Conservation (phyloP, 495 filamentous ascomycete genomes). For the Neurospora sp. region DNA sequence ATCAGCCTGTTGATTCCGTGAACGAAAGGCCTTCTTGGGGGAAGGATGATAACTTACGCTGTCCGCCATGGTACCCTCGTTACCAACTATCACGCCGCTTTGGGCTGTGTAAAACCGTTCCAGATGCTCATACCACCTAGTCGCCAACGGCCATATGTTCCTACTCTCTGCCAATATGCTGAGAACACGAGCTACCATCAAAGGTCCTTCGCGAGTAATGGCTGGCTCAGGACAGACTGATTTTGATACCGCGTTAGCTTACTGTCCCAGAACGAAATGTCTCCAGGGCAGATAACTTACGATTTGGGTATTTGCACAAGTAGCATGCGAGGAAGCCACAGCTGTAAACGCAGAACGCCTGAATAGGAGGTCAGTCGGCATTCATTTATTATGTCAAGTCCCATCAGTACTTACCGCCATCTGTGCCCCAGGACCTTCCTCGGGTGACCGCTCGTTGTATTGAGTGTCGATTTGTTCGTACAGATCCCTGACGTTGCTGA, state of each 20-base stretch:
- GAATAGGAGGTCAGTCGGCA: slow-evolving; percentile 1
- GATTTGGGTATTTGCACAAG: slow-evolving; percentile 32
- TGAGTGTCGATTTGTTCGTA: slow-evolving; percentile 40
- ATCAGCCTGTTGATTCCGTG: not conserved
- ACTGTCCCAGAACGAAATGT: not conserved
- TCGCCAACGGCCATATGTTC: slow-evolving; percentile 35
- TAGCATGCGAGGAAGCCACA: slow-evolving; percentile 41
- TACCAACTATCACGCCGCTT: slow-evolving; percentile 20
- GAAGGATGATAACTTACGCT: slow-evolving; percentile 22
- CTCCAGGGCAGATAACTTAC: slow-evolving; percentile 16
- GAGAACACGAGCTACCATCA: slow-evolving; percentile 30
- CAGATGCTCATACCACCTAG: slow-evolving; percentile 33
- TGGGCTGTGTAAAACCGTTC: slow-evolving; percentile 30
- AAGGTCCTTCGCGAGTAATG: slow-evolving; percentile 25
- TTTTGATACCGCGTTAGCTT: not conserved
- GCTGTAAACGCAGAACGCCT: slow-evolving; percentile 40
- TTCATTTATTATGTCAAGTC: not conserved
- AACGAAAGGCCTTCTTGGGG: not conserved
- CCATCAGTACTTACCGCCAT: slow-evolving; percentile 31
- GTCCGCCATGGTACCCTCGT: slow-evolving; percentile 37
- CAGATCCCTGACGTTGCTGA: slow-evolving; percentile 34
- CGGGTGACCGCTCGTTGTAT: slow-evolving; percentile 27
- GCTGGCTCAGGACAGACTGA: slow-evolving; percentile 28
- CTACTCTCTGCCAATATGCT: slow-evolving; percentile 30
- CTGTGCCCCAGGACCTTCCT: slow-evolving; percentile 38